Evolutionary conservation across 805 yeast genomes (phyloP).

Genomic region (Yamadazyma kitorensis): DNA sequence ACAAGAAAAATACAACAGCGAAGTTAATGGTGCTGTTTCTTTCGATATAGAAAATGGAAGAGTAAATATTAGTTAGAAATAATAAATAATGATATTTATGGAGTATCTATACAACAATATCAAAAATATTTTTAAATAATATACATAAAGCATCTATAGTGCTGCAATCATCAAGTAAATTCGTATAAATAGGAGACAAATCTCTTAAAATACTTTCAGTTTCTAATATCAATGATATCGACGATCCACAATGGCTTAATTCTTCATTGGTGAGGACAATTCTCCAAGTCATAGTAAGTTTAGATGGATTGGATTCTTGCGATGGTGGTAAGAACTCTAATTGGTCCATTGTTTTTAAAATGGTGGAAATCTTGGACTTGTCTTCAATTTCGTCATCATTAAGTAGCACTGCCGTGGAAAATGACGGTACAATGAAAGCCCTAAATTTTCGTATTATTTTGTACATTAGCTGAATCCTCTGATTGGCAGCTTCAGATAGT

Average conservation of each 20-base stretch:
- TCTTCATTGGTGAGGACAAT: conserved; percentile 19
- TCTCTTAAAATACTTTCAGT: conserved; percentile 4
- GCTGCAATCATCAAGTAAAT: conserved; percentile 24
- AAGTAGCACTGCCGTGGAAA: conserved; percentile 2
- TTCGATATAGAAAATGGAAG: conserved; percentile 29
- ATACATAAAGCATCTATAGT: conserved; percentile 21
- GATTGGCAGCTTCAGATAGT: conserved; percentile 23
- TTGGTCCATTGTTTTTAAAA: conserved; percentile 19
- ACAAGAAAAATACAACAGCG: conserved; percentile 7
- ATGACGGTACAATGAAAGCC: conserved; percentile 15
- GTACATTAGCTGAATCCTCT: conserved; percentile 19
- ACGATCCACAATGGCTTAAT: conserved; percentile 23
- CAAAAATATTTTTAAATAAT: conserved; percentile 21
- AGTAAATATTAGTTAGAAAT: conserved; percentile 8
- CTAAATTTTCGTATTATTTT: conserved; percentile 20
- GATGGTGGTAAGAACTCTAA: conserved; percentile 15
- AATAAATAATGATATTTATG: not conserved
- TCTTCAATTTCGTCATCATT: conserved; percentile 9
- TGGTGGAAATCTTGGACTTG: conserved; percentile 15
- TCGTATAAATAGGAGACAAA: conserved; percentile 15
- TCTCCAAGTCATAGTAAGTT: conserved; percentile 21
- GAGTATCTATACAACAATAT: conserved; percentile 4
- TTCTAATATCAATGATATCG: conserved; percentile 6
- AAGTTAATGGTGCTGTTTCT: not conserved
- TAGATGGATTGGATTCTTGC: conserved; percentile 3